Conservation (phyloP, 345 rosid species). For the Lepidium africanum region DNA sequence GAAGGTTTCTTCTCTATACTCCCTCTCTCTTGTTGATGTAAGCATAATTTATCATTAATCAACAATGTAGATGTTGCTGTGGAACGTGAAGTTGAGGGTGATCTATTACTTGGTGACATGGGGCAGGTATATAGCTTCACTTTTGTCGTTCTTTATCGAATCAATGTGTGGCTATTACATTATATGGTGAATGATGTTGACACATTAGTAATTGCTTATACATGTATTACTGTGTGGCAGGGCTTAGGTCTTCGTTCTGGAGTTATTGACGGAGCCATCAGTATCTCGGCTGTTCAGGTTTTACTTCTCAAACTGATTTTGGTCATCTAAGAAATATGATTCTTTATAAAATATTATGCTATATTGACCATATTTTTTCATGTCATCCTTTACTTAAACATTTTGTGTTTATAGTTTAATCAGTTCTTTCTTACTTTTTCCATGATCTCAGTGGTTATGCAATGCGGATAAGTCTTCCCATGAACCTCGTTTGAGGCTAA, state of each 20-base stretch:
- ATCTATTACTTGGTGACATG: constrained; percentile 90
- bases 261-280: constrained; percentile 87
- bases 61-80: constrained; percentile 55
- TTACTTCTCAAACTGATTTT: background rate
- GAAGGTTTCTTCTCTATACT: background rate
- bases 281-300: constrained; percentile 95
- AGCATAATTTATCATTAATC: background rate
- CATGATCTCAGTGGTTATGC: constrained; percentile 71
- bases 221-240: constrained; percentile 31
- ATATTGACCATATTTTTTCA: background rate
- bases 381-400: background rate
- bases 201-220: background rate
- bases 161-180: background rate
- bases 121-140: constrained; percentile 61
- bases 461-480: constrained; percentile 96
- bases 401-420: background rate
- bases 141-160: background rate
- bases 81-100: constrained; percentile 89
- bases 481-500: constrained; percentile 77
- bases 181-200: background rate
- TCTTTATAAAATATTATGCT: background rate
- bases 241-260: constrained; percentile 85
- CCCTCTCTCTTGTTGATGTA: background rate
- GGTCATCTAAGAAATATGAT: background rate
- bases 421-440: background rate